Evolutionary conservation across 2,329 filamentous ascomycete species (phyloP).

Genomic region (Metarhizium brunneum): DNA sequence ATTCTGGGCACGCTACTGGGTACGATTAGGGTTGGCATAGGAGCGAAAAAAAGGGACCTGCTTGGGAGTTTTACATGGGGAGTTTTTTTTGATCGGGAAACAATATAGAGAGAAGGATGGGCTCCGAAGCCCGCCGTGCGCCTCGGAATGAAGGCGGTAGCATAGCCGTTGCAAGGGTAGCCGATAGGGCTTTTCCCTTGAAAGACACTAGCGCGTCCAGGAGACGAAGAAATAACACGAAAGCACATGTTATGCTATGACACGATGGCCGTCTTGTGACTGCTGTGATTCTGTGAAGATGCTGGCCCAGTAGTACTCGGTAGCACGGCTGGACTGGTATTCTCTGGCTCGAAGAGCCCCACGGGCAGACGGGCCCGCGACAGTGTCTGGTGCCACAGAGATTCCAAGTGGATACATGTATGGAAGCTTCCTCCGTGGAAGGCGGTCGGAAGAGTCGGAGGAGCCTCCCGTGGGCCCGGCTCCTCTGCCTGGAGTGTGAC

Average conservation of each 20-base stretch:
- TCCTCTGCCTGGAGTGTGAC: not conserved
- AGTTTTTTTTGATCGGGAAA: not conserved
- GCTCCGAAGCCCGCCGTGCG: constrained; percentile 1
- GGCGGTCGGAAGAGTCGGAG: not conserved
- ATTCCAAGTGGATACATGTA: too few species aligned
- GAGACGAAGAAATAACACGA: not conserved
- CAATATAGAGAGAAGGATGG: not conserved
- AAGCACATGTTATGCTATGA: too few species aligned
- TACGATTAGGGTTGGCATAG: not conserved
- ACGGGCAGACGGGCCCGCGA: too few species aligned
- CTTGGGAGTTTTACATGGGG: not conserved
- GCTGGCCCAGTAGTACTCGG: too few species aligned
- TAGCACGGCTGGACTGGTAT: too few species aligned
- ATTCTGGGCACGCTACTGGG: not conserved
- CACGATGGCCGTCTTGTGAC: too few species aligned
- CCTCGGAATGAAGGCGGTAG: not conserved
- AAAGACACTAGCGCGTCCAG: not conserved
- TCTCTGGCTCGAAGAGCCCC: too few species aligned
- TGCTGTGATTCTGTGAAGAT: too few species aligned
- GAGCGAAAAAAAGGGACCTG: not conserved
- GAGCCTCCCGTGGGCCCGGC: not conserved
- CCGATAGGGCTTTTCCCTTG: not conserved
- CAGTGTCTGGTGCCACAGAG: too few species aligned
- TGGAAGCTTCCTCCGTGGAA: not conserved
- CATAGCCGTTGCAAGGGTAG: not conserved